phyloP scores from a whole-genome alignment of 441 rosid species.

The Melastoma candidum region DNA sequence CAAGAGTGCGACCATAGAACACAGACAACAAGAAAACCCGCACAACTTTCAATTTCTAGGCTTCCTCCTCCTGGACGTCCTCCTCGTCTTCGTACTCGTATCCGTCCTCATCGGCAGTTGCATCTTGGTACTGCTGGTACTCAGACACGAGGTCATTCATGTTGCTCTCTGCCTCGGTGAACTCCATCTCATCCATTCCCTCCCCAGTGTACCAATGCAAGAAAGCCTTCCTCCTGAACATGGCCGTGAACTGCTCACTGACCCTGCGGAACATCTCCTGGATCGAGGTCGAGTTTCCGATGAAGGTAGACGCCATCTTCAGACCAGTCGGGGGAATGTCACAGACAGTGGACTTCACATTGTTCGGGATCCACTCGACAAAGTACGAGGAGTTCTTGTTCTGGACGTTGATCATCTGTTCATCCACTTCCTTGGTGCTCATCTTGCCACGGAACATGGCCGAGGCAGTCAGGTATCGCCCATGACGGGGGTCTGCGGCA shows the following conservation, averaged over 20 bases:
- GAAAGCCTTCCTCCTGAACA: conserved; percentile 61
- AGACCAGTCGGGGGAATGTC: conserved; percentile 57
- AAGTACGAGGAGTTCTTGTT: conserved; percentile 67
- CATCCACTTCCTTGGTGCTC: conserved; percentile 65
- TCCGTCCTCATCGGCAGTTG: conserved; percentile 49
- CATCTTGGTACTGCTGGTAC: conserved; percentile 59
- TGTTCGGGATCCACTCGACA: conserved; percentile 68
- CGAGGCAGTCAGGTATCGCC: conserved; percentile 55
- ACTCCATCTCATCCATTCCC: conserved; percentile 66
- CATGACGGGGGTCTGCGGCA: conserved; percentile 61
- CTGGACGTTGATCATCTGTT: conserved; percentile 59
- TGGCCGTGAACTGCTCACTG: conserved; percentile 54
- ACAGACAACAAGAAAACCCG: conserved; percentile 7
- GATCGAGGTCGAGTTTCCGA: conserved; percentile 52
- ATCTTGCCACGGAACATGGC: conserved; percentile 68
- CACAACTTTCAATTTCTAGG: background rate
- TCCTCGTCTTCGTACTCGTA: conserved; percentile 40
- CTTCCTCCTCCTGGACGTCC: conserved; percentile 24
- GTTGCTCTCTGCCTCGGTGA: conserved; percentile 58
- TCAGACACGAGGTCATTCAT: conserved; percentile 59
- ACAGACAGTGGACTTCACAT: conserved; percentile 56
- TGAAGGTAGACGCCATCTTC: conserved; percentile 52
- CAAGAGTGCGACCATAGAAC: background rate
- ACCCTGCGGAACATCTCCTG: conserved; percentile 58
- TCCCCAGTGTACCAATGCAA: conserved; percentile 62